phyloP scores from a whole-genome alignment of 1,139 yeast genomes.

The Kodamaea sp. region DNA sequence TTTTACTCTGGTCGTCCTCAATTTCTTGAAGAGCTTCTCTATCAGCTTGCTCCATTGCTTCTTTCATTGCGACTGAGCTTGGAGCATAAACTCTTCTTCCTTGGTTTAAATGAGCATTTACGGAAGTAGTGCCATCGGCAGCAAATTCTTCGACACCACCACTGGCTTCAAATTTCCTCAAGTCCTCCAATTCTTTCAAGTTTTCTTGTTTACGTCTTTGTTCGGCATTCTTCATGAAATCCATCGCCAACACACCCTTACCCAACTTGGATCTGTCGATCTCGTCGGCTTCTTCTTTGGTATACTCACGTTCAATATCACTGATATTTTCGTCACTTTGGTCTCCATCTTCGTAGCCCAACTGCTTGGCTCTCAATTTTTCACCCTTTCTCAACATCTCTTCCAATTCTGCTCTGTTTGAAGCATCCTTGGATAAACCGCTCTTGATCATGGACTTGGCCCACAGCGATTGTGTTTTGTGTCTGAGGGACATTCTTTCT shows the following conservation, averaged over 20 bases:
- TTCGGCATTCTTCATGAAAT: conserved; percentile 89
- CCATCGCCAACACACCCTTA: conserved; percentile 91
- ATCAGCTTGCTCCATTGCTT: conserved; percentile 44
- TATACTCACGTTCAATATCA: conserved; percentile 53
- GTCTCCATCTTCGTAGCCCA: conserved; percentile 64
- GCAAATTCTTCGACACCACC: conserved; percentile 36
- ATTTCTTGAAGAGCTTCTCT: conserved; percentile 48
- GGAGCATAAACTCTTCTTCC: conserved; percentile 89
- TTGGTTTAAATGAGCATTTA: conserved; percentile 56
- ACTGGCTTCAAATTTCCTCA: conserved; percentile 48
- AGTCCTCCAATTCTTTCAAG: conserved; percentile 48
- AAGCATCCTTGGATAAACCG: conserved; percentile 85
- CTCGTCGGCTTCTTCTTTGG: conserved; percentile 31
- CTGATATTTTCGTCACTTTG: conserved; percentile 49
- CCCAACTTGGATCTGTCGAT: conserved; percentile 53
- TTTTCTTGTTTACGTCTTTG: conserved; percentile 60
- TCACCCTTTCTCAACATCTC: conserved; percentile 93
- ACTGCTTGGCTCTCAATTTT: conserved; percentile 66
- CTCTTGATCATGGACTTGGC: conserved; percentile 88
- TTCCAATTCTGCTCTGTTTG: conserved; percentile 84
- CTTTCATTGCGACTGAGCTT: conserved; percentile 48
- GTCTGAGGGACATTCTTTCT: conserved; percentile 90
- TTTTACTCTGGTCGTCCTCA: conserved; percentile 55
- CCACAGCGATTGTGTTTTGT: conserved; percentile 87
- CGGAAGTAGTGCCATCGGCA: conserved; percentile 31